Evolutionary conservation across 1,284 basidiomycete genomes (phyloP), one percentile per base, ranked within the genome.

Genomic region (Moniliella sp.): DNA sequence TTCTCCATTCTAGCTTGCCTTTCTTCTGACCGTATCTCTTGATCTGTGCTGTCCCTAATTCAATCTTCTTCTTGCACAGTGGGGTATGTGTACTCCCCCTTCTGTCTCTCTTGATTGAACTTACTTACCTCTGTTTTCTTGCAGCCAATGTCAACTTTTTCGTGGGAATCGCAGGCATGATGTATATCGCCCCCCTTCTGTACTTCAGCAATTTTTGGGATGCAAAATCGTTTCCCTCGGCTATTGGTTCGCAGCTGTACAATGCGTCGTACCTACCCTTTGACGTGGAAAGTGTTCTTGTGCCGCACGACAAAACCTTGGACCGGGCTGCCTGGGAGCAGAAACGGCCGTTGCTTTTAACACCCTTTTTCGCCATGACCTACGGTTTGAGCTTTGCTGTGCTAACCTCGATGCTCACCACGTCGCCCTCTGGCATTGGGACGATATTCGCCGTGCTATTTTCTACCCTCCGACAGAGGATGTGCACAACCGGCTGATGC

Each of bases 391-490:
- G 32, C 15, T 68, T 68, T 40, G 65, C 67, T 1, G 62, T 65
- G 0, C 45, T 68, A 11, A 63, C 65, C 0, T 64, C 64, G 30
- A 63, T 67, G 4, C 23, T n/a, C n/a, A n/a, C n/a, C 66, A 68
- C 37, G 66, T 68, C 11, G 57, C 61, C 43, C 53, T 68, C 2
- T 68, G 66, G 65, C 66, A 68, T 39, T 48, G 65, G 18, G 48
- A 60, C 7, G 67, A 68, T 41, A 65, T 68, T 39, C 55, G 54
- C 29, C 44, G 57, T 16, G 18, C 28, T 12, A 5, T 9, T 2
- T 18, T 11, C 3, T 27, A 9, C 18, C 9, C 35, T 34, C 23
- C 43, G 35, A 34, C 50, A 14, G 41, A 58, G 37, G 59, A 62
- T 28, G 37, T 53, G 5, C 62, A 63, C 40, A 54, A 55, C 12